Conservation (phyloP, 345 rosid genomes). For the Aquilaria malaccensis region DNA sequence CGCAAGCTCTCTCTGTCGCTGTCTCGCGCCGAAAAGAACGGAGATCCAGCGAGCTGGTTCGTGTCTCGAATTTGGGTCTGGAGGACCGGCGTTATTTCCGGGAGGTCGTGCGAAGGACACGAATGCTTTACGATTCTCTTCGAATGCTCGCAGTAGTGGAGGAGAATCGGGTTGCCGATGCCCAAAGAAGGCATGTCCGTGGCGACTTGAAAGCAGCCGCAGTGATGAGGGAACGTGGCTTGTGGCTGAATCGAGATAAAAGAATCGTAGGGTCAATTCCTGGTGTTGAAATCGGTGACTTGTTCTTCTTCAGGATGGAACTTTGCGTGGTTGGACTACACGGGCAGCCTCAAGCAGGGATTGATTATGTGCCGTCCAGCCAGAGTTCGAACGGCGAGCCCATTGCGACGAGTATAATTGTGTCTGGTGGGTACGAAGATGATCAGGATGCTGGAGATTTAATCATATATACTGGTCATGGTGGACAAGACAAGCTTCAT, state of each 20-base stretch:
- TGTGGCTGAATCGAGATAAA: slow-evolving; percentile 80
- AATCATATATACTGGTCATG: slow-evolving; percentile 76
- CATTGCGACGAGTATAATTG: slow-evolving; percentile 78
- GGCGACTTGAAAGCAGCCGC: slow-evolving; percentile 55
- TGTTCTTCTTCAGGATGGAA: slow-evolving; percentile 79
- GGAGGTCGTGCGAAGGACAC: slow-evolving; percentile 48
- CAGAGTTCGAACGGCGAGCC: slow-evolving; percentile 77
- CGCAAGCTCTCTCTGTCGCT: slow-evolving; percentile 10
- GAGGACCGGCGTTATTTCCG: slow-evolving; percentile 56
- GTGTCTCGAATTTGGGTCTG: slow-evolving; percentile 51
- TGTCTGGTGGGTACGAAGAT: slow-evolving; percentile 87
- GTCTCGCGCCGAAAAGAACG: slow-evolving; percentile 20
- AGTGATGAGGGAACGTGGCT: slow-evolving; percentile 43
- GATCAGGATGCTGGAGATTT: slow-evolving; percentile 73
- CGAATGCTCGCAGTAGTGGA: slow-evolving; percentile 39
- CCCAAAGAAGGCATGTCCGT: slow-evolving; percentile 30
- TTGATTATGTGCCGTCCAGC: slow-evolving; percentile 57
- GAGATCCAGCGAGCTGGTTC: slow-evolving; percentile 71
- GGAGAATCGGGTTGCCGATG: slow-evolving; percentile 23
- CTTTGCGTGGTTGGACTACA: slow-evolving; percentile 76
- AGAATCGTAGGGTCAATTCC: slow-evolving; percentile 84
- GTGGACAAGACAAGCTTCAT: slow-evolving; percentile 69
- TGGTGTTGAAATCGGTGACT: slow-evolving; percentile 67
- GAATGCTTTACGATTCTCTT: slow-evolving; percentile 59
- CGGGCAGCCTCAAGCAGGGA: slow-evolving; percentile 84